phyloP scores from a whole-genome alignment of 805 yeast species.

The Candida palmyrensis region DNA sequence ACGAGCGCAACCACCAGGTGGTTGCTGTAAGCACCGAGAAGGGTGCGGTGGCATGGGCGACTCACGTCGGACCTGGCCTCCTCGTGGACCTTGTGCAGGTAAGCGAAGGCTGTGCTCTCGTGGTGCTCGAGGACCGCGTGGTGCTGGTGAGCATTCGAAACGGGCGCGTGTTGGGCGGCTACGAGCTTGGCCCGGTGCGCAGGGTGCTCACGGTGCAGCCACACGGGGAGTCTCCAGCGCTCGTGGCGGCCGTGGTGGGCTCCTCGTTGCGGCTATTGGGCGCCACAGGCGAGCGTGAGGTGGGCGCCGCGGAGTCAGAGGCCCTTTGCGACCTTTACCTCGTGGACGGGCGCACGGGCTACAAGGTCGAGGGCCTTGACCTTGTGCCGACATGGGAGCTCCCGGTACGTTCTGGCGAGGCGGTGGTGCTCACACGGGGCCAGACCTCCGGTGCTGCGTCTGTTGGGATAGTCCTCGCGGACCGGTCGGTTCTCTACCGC shows the following conservation, averaged over 20 bases:
- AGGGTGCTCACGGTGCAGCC: no score
- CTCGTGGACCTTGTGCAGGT: constrained; percentile 1
- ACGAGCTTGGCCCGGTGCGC: no score
- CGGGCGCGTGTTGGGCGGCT: constrained; percentile 12
- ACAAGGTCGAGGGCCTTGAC: constrained; percentile 13
- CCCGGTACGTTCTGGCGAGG: constrained; percentile 8
- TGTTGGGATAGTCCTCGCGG: constrained; percentile 63
- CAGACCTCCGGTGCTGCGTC: constrained; percentile 35
- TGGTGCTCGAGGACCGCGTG: constrained; percentile 10
- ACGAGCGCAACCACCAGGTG: constrained; percentile 20
- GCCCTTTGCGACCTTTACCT: no score
- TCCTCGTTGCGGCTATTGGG: no score
- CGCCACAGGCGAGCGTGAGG: no score
- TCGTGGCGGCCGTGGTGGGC: no score
- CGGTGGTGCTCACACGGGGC: constrained; percentile 13
- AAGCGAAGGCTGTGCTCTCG: constrained; percentile 9
- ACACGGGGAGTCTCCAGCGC: no score
- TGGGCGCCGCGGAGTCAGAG: no score
- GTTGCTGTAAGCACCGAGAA: constrained; percentile 38
- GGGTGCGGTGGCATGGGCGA: constrained; percentile 38
- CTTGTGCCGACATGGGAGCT: constrained; percentile 28
- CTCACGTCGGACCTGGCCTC: constrained; percentile 9
- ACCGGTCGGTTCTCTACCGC: constrained; percentile 75
- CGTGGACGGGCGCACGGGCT: constrained; percentile 11
- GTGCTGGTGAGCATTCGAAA: constrained; percentile 9